These are phyloP conservation scores for Ogataea allantospora DNA, from an alignment of 805 yeast genomes.

Conservation along the genomic window DNA sequence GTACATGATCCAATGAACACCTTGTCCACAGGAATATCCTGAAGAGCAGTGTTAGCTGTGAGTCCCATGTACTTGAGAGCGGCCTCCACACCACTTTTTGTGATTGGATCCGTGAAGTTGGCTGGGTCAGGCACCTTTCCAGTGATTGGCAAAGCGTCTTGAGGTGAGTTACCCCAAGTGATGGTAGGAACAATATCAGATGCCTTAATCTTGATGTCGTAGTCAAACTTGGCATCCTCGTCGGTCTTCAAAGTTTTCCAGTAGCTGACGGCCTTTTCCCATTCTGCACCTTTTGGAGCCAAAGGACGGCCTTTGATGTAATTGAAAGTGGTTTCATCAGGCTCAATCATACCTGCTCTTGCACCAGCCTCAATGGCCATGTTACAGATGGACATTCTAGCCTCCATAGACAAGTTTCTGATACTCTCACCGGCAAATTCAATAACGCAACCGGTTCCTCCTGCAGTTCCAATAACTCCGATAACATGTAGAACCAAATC, in stretches of 20 bases:
- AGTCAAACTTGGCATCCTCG: constrained; percentile 85
- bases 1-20: constrained; percentile 98
- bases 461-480: constrained; percentile 97
- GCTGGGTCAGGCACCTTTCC: constrained; percentile 89
- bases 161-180: constrained; percentile 99
- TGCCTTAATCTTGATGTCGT: constrained; percentile 77
- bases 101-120: constrained; percentile 66
- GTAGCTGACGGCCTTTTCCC: constrained; percentile 91
- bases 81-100: constrained; percentile 82
- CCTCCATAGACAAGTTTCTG: constrained; percentile 88
- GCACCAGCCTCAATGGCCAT: constrained; percentile 99
- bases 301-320: constrained; percentile 92
- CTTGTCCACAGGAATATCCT: constrained; percentile 79
- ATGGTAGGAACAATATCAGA: constrained; percentile 90
- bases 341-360: constrained; percentile 98
- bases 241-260: constrained; percentile 90
- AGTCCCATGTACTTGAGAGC: constrained; percentile 93
- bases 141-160: constrained; percentile 94
- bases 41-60: constrained; percentile 73
- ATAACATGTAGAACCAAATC: constrained; percentile 92
- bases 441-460: constrained; percentile 96
- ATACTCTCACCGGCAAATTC: constrained; percentile 97
- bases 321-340: constrained; percentile 84
- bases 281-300: constrained; percentile 90
- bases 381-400: constrained; percentile 98